phyloP scores from a whole-genome alignment of 495 filamentous ascomycete genomes.

The Lophium mytilinum region DNA sequence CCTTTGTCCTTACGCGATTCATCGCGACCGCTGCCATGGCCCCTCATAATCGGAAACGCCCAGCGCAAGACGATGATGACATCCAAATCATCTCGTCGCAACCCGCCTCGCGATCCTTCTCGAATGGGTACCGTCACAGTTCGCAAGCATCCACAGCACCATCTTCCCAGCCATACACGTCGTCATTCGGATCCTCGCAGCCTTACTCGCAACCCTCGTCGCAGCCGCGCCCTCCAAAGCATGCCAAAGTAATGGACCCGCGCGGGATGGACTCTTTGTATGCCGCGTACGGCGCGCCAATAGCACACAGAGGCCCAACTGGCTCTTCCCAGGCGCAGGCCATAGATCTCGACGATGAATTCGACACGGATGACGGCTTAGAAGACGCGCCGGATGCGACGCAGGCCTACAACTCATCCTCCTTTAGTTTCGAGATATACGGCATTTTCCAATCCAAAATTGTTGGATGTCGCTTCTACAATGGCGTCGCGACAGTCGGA shows the following conservation, averaged over 20 bases:
- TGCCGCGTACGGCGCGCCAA: neutral
- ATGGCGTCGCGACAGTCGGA: conserved; percentile 57
- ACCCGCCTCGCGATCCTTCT: neutral
- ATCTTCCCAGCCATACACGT: neutral
- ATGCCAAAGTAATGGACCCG: conserved; percentile 2
- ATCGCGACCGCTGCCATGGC: neutral
- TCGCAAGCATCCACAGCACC: neutral
- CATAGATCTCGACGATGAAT: conserved; percentile 13
- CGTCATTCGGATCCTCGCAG: too few relatives aligned
- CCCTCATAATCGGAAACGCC: conserved; percentile 9
- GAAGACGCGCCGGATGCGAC: conserved; percentile 10
- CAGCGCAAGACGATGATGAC: conserved; percentile 7
- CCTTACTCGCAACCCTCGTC: conserved; percentile 2
- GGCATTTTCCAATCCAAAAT: conserved; percentile 51
- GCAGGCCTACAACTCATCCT: conserved; percentile 10
- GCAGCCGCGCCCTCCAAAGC: conserved; percentile 9
- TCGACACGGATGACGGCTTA: conserved; percentile 17
- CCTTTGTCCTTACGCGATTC: too few relatives aligned
- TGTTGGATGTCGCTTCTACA: conserved; percentile 76
- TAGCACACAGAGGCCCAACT: neutral
- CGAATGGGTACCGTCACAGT: neutral
- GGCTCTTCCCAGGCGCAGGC: conserved; percentile 16
- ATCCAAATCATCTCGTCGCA: neutral
- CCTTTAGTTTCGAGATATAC: conserved; percentile 23
- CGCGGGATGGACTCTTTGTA: neutral